A percentile compares a stretch with the other conserved stretches of the same genome.
Conservation (phyloP, 2,329 filamentous ascomycete genomes). For the Fusarium robinianum region DNA sequence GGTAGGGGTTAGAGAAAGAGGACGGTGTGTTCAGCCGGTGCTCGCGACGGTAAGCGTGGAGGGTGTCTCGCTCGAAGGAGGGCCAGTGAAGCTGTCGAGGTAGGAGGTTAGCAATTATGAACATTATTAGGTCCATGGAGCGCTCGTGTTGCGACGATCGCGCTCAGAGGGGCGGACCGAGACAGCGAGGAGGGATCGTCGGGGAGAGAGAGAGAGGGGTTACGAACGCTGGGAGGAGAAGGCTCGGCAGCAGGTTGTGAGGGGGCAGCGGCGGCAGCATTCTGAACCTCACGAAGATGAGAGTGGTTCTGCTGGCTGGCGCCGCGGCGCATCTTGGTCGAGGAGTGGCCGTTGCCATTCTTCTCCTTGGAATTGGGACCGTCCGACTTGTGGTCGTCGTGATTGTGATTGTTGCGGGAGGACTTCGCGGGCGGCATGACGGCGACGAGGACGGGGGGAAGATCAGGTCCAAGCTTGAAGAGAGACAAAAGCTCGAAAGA, state of each 20-base stretch:
- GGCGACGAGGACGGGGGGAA: slow-evolving; percentile 6
- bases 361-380: slow-evolving; percentile 50
- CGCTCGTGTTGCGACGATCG: not conserved
- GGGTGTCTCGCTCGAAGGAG: slow-evolving; percentile 66
- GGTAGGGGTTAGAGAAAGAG: slow-evolving; percentile 68
- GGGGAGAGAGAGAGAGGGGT: slow-evolving; percentile 14
- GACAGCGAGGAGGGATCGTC: slow-evolving; percentile 7
- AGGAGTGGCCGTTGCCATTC: slow-evolving; percentile 48
- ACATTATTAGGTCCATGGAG: not conserved
- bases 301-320: slow-evolving; percentile 56
- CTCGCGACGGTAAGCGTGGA: slow-evolving; percentile 76
- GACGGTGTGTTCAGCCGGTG: slow-evolving; percentile 73
- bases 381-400: slow-evolving; percentile 54
- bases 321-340: slow-evolving; percentile 60
- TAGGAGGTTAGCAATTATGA: slow-evolving; percentile 11
- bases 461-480: not conserved
- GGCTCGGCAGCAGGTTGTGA: slow-evolving; percentile 38
- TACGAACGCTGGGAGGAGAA: slow-evolving; percentile 43
- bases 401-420: slow-evolving; percentile 49
- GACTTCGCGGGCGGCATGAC: slow-evolving; percentile 54
- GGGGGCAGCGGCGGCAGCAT: slow-evolving; percentile 43
- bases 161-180: not conserved
- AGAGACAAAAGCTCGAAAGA: too few relatives aligned
- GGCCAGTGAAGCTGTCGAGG: slow-evolving; percentile 64
- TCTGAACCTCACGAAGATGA: slow-evolving; percentile 51